Evolutionary conservation across 2,329 filamentous ascomycete genomes (phyloP), one percentile per base, ranked within the genome.

Genomic region (Fusarium sp.): DNA sequence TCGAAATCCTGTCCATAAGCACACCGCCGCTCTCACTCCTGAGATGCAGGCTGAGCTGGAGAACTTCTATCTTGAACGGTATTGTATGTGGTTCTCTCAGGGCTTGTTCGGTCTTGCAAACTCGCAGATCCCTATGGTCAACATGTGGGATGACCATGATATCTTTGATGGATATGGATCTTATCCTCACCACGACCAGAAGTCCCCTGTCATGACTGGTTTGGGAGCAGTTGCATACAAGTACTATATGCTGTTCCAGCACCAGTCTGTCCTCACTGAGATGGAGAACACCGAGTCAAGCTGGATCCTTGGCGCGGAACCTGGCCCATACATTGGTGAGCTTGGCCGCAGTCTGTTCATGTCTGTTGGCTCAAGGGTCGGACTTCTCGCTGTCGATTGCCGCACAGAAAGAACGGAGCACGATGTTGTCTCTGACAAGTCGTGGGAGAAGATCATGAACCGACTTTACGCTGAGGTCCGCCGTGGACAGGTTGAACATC

Each of bases 221-320:
- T 79, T 99, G 10, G 96, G 96, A 4, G 91, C 91, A 36, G 89
- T 98, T 48, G 95, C 95, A 0, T 98, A 96, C 86, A 99, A 99
- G 77, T 99, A 98, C 79, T 99, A 99, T 74, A 91, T 99, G 89
- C 86, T 99, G 10, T 99, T 99, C 81, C 96, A 99, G 77, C 96
- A 99, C 72, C 96, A 99, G 77, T 97, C 91, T 69, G 83, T 97
- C 5, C 81, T 88, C 1, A 87, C 90, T 44, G 96, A 99, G 80
- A 93, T 90, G 1, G 90, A 96, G 69, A 83, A 86, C 34, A 87
- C 91, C 4, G 96, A 99, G 77, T 93, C 95, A 3, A 97, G 93
- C 75, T 98, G 96, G 96, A 81, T 96, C 19, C 80, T 98, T 6
- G 96, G 96, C 7, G 82, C 86, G 23, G 83, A 86, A 32, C 92